Evolutionary conservation across 2,329 filamentous ascomycete genomes (phyloP).

Genomic region (Sclerotinia glacialis): DNA sequence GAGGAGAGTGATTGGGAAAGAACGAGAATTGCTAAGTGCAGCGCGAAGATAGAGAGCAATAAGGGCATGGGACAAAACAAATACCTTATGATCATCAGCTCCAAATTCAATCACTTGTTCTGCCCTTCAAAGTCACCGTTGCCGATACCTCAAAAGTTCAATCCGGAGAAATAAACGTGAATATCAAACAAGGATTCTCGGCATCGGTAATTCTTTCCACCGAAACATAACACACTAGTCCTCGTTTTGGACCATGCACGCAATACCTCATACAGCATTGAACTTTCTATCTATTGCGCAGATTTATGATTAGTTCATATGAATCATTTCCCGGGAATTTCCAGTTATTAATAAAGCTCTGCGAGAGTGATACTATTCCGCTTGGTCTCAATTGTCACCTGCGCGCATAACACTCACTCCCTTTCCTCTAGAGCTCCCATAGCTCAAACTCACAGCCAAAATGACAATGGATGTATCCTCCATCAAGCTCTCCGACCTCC

Average conservation of each 20-base stretch:
- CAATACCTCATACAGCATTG: conserved; percentile 1
- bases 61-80: no score
- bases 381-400: neutral
- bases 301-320: neutral
- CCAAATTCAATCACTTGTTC: neutral
- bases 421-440: neutral
- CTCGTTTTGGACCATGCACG: conserved; percentile 12
- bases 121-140: neutral
- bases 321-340: neutral
- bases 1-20: neutral
- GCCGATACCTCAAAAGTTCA: neutral
- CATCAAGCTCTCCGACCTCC: conserved; percentile 79
- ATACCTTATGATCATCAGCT: neutral
- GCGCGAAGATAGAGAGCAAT: neutral
- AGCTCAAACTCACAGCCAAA: conserved; percentile 17
- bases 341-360: neutral
- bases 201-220: conserved; percentile 16
- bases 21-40: neutral
- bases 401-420: neutral
- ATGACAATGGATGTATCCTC: conserved; percentile 40
- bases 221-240: conserved; percentile 6
- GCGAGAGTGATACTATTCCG: neutral
- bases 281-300: neutral
- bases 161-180: conserved; percentile 13
- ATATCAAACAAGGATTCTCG: conserved; percentile 19